Evolutionary conservation across 108 stramenopile species (phyloP).

Genomic region (Fragilariopsis cylindrus): DNA sequence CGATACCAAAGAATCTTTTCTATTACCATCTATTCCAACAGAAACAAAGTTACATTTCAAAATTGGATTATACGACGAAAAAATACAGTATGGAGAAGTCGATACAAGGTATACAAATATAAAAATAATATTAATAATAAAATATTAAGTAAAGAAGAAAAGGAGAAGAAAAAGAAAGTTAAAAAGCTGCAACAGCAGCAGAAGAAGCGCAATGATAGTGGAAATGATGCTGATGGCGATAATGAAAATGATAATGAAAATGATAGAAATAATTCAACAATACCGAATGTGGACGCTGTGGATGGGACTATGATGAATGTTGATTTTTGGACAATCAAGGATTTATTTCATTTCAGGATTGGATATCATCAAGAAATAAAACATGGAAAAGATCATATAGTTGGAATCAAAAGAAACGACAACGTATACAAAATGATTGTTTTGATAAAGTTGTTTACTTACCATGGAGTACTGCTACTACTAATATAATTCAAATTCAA

Average conservation of each 20-base stretch:
- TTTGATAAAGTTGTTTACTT: slow-evolving; percentile 64
- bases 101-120: slow-evolving; percentile 40
- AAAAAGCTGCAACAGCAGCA: not conserved
- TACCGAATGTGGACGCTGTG: slow-evolving; percentile 6
- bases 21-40: slow-evolving; percentile 14
- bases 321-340: slow-evolving; percentile 76
- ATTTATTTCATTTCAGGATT: slow-evolving; percentile 52
- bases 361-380: slow-evolving; percentile 43
- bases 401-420: slow-evolving; percentile 55
- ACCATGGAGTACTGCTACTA: not conserved
- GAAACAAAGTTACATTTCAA: slow-evolving; percentile 17
- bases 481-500: not conserved
- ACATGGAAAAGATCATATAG: slow-evolving; percentile 66
- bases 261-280: slow-evolving; percentile 15
- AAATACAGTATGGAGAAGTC: slow-evolving; percentile 48
- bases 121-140: slow-evolving; percentile 16
- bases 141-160: not conserved
- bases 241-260: slow-evolving; percentile 1
- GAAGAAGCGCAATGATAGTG: not conserved
- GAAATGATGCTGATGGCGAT: slow-evolving; percentile 26
- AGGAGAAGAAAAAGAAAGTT: not conserved
- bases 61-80: slow-evolving; percentile 55
- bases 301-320: not conserved
- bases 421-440: slow-evolving; percentile 55
- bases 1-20: slow-evolving; percentile 30